Conservation (phyloP, 352 stramenopile species). For the Paralagenidium karlingii region DNA sequence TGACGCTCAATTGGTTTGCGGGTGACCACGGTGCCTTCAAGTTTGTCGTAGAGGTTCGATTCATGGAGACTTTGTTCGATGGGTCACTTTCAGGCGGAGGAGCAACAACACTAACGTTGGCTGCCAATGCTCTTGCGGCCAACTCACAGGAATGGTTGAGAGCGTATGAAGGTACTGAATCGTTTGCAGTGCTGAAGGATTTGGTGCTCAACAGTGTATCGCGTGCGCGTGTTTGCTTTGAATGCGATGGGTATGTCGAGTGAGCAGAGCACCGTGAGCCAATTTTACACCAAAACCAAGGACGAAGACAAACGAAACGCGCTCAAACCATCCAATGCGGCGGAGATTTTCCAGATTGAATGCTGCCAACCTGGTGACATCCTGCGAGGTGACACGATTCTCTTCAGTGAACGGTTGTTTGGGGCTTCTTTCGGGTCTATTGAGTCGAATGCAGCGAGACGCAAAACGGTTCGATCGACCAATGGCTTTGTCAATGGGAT, state of each 20-base stretch:
- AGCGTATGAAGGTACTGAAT: slow-evolving; percentile 73
- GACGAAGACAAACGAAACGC: slow-evolving; percentile 33
- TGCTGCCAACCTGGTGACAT: slow-evolving; percentile 64
- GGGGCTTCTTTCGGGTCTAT: slow-evolving; percentile 8
- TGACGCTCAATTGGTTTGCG: slow-evolving; percentile 74
- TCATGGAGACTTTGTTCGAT: slow-evolving; percentile 35
- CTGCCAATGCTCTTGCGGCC: background rate
- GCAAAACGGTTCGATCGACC: slow-evolving; percentile 14
- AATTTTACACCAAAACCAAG: slow-evolving; percentile 62
- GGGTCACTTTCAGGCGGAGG: slow-evolving; percentile 1
- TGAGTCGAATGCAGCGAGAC: slow-evolving; percentile 3
- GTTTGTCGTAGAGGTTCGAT: slow-evolving; percentile 70
- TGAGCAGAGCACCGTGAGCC: slow-evolving; percentile 61
- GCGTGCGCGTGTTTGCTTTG: slow-evolving; percentile 66
- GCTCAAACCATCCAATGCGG: slow-evolving; percentile 25
- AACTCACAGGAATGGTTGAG: slow-evolving; percentile 39
- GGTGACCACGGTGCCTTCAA: slow-evolving; percentile 42
- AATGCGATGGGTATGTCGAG: slow-evolving; percentile 50
- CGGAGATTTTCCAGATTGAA: slow-evolving; percentile 62
- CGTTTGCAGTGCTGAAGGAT: slow-evolving; percentile 37
- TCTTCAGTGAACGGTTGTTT: slow-evolving; percentile 88
- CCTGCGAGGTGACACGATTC: slow-evolving; percentile 79
- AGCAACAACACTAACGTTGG: background rate
- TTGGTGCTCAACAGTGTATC: slow-evolving; percentile 70
- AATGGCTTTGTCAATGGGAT: slow-evolving; percentile 18